These are phyloP conservation scores for Kwoniella sp. DNA, from an alignment of 768 basidiomycete species.

Conservation along the genomic window DNA sequence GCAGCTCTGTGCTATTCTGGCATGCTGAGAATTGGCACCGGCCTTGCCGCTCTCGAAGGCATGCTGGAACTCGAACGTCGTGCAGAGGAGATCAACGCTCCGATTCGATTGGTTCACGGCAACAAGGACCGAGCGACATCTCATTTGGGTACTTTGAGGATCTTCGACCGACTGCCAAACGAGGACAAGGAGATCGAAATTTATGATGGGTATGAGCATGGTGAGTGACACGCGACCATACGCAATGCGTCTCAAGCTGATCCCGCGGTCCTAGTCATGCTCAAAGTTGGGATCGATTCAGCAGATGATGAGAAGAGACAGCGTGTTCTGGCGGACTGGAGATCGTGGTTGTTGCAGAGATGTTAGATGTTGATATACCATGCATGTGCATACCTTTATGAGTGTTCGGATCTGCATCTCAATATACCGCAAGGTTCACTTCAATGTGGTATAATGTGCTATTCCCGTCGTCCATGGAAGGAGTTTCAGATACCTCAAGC, in stretches of 20 bases:
- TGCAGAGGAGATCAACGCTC: constrained; percentile 48
- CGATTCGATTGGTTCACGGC: constrained; percentile 57
- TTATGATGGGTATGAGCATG: constrained; percentile 58
- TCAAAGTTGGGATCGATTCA: constrained; percentile 51
- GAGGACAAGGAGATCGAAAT: constrained; percentile 56
- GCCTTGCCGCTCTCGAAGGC: constrained; percentile 52
- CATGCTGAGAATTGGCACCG: constrained; percentile 55
- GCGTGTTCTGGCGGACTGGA: constrained; percentile 54
- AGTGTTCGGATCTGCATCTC: too few relatives aligned
- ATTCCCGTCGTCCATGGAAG: too few relatives aligned
- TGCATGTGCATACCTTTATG: too few relatives aligned
- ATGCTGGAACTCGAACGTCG: constrained; percentile 49
- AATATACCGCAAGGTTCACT: too few relatives aligned
- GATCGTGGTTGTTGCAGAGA: constrained; percentile 52
- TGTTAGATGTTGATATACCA: constrained; percentile 25
- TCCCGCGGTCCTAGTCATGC: constrained; percentile 42
- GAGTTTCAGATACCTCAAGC: too few relatives aligned
- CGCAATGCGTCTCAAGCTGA: too few relatives aligned
- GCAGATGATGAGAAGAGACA: constrained; percentile 55
- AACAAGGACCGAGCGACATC: constrained; percentile 54
- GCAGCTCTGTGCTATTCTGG: constrained; percentile 56
- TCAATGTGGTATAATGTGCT: too few relatives aligned
- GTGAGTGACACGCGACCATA: constrained; percentile 25
- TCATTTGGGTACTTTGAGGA: constrained; percentile 47
- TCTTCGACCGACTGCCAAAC: constrained; percentile 49